A percentile compares a stretch with the other conserved stretches of the same genome.
These are phyloP conservation scores for Populus euphratica DNA, from an alignment of 345 rosid genomes.

Conservation along the genomic window DNA sequence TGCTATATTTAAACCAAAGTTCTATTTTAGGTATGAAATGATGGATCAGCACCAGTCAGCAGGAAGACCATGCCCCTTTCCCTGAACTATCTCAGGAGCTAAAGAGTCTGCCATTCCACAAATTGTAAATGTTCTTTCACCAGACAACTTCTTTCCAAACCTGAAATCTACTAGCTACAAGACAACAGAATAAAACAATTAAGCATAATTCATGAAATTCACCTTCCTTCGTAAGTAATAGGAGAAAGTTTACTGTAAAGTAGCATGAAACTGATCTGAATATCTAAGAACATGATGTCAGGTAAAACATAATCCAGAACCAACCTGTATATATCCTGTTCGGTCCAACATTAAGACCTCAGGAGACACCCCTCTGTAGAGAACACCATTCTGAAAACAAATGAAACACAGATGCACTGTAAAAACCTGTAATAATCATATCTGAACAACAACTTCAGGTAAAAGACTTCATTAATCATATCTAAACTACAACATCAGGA, in stretches of 20 bases:
- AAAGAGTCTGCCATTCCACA: slow-evolving; percentile 80
- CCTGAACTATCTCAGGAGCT: slow-evolving; percentile 90
- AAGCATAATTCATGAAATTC: slow-evolving; percentile 1
- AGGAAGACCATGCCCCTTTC: slow-evolving; percentile 78
- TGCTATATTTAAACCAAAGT: not conserved
- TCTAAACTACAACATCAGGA: slow-evolving; percentile 1
- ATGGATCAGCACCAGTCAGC: slow-evolving; percentile 70
- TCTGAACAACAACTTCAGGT: not conserved
- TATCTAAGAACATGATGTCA: not conserved
- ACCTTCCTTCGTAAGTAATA: not conserved
- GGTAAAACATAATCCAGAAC: slow-evolving; percentile 7
- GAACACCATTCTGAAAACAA: slow-evolving; percentile 59
- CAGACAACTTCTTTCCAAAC: slow-evolving; percentile 66
- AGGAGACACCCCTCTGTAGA: slow-evolving; percentile 85
- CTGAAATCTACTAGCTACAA: slow-evolving; percentile 79
- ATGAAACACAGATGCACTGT: slow-evolving; percentile 15
- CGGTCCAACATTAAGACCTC: slow-evolving; percentile 83
- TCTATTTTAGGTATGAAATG: not conserved
- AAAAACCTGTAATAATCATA: not conserved
- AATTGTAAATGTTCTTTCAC: slow-evolving; percentile 74
- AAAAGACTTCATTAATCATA: not conserved
- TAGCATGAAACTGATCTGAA: not conserved
- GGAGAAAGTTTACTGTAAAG: not conserved
- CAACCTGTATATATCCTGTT: slow-evolving; percentile 76
- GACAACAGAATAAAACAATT: slow-evolving; percentile 8